phyloP scores from a whole-genome alignment of 2,329 filamentous ascomycete species.

The Trichoderma harzianum region DNA sequence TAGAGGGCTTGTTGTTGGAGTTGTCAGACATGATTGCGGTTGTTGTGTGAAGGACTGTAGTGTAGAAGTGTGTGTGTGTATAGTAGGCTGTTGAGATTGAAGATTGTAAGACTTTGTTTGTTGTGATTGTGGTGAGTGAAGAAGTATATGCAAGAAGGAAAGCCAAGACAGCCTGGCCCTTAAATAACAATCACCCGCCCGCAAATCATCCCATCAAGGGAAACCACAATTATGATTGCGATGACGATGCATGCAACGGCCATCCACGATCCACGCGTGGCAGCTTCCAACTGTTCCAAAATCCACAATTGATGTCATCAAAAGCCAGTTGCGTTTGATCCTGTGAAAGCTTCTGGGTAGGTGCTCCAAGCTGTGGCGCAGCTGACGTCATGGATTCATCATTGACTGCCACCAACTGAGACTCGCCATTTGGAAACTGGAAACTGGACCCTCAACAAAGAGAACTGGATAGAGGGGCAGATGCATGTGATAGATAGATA shows the following conservation, averaged over 20 bases:
- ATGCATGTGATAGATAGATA: neutral
- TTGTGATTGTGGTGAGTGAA: neutral
- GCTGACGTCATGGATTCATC: conserved; percentile 13
- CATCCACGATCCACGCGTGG: neutral
- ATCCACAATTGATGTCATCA: conserved; percentile 13
- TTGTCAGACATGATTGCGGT: conserved; percentile 30
- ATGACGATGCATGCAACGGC: conserved; percentile 6
- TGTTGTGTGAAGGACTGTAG: neutral
- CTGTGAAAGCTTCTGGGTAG: neutral
- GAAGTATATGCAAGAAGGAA: neutral
- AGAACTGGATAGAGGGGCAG: neutral
- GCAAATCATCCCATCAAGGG: neutral
- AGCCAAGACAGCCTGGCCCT: neutral
- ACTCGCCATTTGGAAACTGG: neutral
- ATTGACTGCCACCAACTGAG: neutral
- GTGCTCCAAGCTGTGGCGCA: conserved; percentile 3
- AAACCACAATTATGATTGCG: neutral
- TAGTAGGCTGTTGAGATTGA: neutral
- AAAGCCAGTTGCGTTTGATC: neutral
- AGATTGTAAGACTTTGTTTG: neutral
- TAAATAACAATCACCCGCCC: neutral
- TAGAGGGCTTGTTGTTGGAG: conserved; percentile 51
- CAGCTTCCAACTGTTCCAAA: neutral
- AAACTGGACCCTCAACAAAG: neutral
- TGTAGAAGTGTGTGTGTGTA: neutral